Conservation (phyloP, 352 stramenopile species). For the Albugo laibachii region DNA sequence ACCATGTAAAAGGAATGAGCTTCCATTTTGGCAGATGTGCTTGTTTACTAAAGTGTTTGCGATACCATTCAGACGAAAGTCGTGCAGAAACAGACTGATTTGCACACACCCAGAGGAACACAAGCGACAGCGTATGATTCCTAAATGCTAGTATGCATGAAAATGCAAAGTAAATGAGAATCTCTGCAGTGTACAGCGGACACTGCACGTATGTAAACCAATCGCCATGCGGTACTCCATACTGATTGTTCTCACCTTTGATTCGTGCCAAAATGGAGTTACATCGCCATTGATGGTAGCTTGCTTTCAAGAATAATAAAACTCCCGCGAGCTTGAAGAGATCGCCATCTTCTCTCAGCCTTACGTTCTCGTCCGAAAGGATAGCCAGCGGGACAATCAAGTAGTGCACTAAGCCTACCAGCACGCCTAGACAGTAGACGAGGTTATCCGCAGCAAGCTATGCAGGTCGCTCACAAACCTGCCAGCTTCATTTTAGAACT, state of each 20-base stretch:
- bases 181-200: constrained; percentile 38
- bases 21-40: constrained; percentile 19
- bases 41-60: constrained; percentile 26
- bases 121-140: constrained; percentile 21
- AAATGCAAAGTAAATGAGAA: constrained; percentile 41
- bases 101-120: constrained; percentile 30
- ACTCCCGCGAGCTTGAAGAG: constrained; percentile 3
- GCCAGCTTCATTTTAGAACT: constrained; percentile 35
- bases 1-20: constrained; percentile 14
- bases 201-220: constrained; percentile 47
- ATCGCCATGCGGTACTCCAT: constrained; percentile 33
- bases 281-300: constrained; percentile 37
- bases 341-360: constrained; percentile 7
- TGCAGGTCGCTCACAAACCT: constrained; percentile 1
- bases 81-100: constrained; percentile 40
- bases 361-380: constrained; percentile 17
- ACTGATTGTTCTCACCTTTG: constrained; percentile 23
- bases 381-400: constrained; percentile 22
- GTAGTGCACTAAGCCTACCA: constrained; percentile 43
- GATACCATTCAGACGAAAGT: constrained; percentile 31
- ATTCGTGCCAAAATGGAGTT: constrained; percentile 32
- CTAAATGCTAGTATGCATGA: constrained; percentile 16
- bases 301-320: constrained; percentile 20
- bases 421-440: constrained; percentile 13
- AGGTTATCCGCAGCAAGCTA: not conserved